Base-by-base conservation (phyloP, 768 basidiomycete species). In the Rhodotorula diobovata region DNA sequence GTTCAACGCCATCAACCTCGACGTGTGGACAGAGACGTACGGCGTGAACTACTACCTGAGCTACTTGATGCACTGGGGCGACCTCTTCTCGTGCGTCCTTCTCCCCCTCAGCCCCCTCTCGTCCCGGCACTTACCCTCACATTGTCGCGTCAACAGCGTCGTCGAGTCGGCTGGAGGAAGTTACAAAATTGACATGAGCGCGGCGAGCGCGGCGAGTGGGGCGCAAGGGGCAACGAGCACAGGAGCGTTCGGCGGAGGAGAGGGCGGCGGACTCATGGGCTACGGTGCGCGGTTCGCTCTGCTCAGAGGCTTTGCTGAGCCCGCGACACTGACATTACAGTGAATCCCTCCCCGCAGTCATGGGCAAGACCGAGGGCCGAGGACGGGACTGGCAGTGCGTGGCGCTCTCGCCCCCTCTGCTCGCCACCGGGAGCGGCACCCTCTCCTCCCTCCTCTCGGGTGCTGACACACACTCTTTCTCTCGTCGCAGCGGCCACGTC, bases 1-100 rank as follows among this genome's bases (percentile, higher is more conserved):
- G 34, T 73, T 78, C 72, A 78, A 78, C 73, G 50, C 62, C 20
- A 73, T 78, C 71, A 98, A 99, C 81, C 82, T 95, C 78, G 95
- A 98, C 80, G 83, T 93, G 56, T 97, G 92, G 92, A 97, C 96
- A 56, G 95, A 98, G 82, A 98, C 96, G 90, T 97, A 93, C 80
- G 88, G 88, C 59, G 88, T 91, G 76, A 85, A 85, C 34, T 96
- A 95, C 80, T 96, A 97, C 79, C 82, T 96, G 60, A 87, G 82
- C 80, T 96, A 97, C 79, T 86, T 96, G 63, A 85, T 90, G 6
- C 85, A 88, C 60, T 97, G 94, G 93, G 91, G 92, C 4, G 93
- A 96, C 81, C 83, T 94, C 41, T 95, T 91, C 79, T 89, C 73
- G 73, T 74, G 28, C 48, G 73, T 41, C 23, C 39, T 2, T 30